phyloP scores from a whole-genome alignment of 768 basidiomycete species.

The Tulasnella sp. region DNA sequence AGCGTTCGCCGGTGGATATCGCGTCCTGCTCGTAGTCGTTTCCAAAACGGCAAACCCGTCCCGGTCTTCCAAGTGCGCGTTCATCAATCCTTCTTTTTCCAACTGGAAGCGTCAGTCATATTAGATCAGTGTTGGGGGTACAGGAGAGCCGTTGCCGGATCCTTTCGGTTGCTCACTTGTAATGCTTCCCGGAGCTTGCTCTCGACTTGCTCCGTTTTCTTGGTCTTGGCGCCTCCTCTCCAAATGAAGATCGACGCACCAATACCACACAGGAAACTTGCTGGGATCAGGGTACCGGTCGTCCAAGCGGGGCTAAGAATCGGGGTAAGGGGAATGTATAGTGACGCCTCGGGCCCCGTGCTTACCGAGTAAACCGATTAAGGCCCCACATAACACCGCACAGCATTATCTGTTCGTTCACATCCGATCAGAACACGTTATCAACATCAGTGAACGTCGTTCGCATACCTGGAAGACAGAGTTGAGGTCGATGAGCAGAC shows the following conservation, averaged over 20 bases:
- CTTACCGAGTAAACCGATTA: constrained; percentile 56
- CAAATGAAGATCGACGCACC: constrained; percentile 68
- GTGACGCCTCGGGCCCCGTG: neutral
- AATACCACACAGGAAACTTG: constrained; percentile 74
- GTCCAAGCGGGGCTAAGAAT: constrained; percentile 46
- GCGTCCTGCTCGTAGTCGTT: neutral
- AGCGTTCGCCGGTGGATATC: constrained; percentile 10
- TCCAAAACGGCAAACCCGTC: constrained; percentile 20
- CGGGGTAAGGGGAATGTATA: neutral
- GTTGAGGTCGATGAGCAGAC: constrained; percentile 68
- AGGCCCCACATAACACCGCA: constrained; percentile 80
- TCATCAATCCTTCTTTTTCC: constrained; percentile 26
- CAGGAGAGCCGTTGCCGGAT: neutral
- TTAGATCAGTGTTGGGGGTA: neutral
- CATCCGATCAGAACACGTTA: constrained; percentile 36
- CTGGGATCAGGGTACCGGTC: constrained; percentile 59
- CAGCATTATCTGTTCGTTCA: constrained; percentile 55
- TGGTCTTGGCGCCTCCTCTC: constrained; percentile 64
- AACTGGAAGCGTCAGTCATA: constrained; percentile 18
- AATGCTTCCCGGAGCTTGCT: constrained; percentile 51
- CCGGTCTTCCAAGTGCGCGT: constrained; percentile 11
- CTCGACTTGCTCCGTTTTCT: constrained; percentile 61
- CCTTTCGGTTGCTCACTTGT: constrained; percentile 31
- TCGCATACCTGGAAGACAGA: constrained; percentile 66
- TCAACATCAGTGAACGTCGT: neutral